These are phyloP conservation scores for Coprinopsis marcescibilis DNA, from an alignment of 768 basidiomycete genomes.

Conservation along the genomic window DNA sequence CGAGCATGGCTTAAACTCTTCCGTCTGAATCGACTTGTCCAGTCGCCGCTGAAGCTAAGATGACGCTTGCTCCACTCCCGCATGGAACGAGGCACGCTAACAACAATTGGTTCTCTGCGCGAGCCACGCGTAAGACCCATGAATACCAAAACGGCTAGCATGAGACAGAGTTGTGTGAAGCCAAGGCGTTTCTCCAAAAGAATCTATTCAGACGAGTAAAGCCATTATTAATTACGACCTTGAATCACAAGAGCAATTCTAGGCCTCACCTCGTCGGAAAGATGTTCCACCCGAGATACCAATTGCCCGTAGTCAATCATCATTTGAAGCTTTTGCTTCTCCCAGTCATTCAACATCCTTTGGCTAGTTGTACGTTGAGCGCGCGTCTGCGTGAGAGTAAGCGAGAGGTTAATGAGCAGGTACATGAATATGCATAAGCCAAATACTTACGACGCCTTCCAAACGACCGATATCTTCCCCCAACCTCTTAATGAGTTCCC, in stretches of 20 bases:
- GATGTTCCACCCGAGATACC: conserved; percentile 60
- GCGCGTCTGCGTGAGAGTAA: conserved; percentile 41
- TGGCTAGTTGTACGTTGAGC: conserved; percentile 65
- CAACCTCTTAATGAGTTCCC: conserved; percentile 68
- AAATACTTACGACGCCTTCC: conserved; percentile 60
- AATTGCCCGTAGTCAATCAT: conserved; percentile 70
- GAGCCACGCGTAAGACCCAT: conserved; percentile 83
- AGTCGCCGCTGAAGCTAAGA: conserved; percentile 51
- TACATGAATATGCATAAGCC: conserved; percentile 1
- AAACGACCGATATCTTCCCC: conserved; percentile 75
- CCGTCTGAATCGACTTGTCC: conserved; percentile 34
- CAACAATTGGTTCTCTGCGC: conserved; percentile 27
- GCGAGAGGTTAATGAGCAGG: neutral
- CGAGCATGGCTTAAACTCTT: conserved; percentile 22
- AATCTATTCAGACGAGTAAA: conserved; percentile 40
- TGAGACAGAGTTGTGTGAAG: conserved; percentile 79
- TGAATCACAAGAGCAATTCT: too few species aligned
- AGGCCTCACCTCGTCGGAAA: conserved; percentile 80
- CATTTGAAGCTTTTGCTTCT: conserved; percentile 56
- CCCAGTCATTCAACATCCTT: conserved; percentile 61
- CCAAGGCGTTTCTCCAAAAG: conserved; percentile 85
- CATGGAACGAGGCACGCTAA: conserved; percentile 25
- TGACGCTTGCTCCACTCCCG: conserved; percentile 54
- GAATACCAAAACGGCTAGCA: conserved; percentile 80
- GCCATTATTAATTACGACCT: conserved; percentile 3